phyloP scores from a whole-genome alignment of 176 grass and related monocot species.

The Carex scoparia region DNA sequence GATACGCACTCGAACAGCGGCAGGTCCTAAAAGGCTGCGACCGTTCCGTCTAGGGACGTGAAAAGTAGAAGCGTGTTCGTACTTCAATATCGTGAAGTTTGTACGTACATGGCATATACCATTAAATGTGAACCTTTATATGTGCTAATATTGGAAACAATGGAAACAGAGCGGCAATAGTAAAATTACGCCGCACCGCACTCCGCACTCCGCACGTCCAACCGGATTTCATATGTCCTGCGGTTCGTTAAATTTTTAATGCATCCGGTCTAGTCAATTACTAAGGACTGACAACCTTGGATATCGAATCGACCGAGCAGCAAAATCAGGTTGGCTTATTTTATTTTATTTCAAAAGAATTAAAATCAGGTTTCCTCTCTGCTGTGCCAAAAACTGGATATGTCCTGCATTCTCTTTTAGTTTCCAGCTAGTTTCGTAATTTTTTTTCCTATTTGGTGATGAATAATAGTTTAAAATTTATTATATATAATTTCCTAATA shows the following conservation, averaged over 20 bases:
- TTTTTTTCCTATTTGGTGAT: not conserved
- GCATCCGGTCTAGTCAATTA: conserved; percentile 1
- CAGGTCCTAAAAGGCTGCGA: conserved; percentile 4
- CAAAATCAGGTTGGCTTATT: not conserved
- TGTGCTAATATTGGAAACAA: not conserved
- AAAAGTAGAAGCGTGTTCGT: conserved; percentile 10
- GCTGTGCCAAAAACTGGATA: not conserved
- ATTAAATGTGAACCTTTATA: conserved; percentile 17
- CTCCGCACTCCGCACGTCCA: not conserved
- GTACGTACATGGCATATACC: conserved; percentile 1
- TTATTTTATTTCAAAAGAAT: not conserved
- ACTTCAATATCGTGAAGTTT: not conserved
- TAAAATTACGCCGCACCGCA: not conserved
- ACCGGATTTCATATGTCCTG: not conserved
- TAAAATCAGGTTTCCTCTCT: not conserved
- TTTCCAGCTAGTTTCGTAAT: not conserved
- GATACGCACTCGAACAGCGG: not conserved
- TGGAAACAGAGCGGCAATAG: not conserved
- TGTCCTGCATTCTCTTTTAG: not conserved
- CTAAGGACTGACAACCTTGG: not conserved
- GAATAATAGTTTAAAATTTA: not conserved
- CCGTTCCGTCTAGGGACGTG: not conserved
- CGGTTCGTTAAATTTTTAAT: conserved; percentile 1
- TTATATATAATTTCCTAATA: too few species aligned
- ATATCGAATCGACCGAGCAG: conserved; percentile 3